These are phyloP conservation scores for Apiospora phragmitis DNA, from an alignment of 2,329 filamentous ascomycete genomes.

Conservation along the genomic window DNA sequence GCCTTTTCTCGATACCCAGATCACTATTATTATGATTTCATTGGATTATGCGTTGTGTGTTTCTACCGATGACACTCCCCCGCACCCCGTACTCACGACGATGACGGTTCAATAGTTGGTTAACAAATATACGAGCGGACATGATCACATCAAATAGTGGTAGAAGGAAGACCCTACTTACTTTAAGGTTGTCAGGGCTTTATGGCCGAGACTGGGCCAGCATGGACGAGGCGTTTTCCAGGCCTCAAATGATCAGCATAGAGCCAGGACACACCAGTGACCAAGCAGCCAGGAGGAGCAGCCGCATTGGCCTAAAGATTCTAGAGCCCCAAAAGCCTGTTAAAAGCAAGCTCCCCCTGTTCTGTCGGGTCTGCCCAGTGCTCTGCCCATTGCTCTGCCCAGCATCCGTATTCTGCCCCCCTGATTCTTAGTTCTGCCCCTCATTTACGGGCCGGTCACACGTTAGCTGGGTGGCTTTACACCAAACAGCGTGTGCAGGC, in stretches of 20 bases:
- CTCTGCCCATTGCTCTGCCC: no score
- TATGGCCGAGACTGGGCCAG: neutral
- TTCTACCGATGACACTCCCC: neutral
- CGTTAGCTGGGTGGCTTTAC: neutral
- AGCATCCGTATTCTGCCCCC: no score
- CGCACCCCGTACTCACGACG: neutral
- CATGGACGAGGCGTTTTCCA: neutral
- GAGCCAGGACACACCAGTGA: neutral
- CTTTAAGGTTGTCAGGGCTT: neutral
- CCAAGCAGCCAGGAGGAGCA: no score
- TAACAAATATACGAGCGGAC: neutral
- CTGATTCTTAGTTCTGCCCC: neutral
- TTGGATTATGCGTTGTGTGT: neutral
- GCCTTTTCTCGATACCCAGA: neutral
- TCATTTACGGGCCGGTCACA: neutral
- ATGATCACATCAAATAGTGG: neutral
- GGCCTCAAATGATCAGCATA: neutral
- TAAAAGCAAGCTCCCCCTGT: neutral
- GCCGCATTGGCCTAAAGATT: neutral
- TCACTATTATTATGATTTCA: neutral
- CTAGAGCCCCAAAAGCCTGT: neutral
- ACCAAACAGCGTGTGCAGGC: neutral
- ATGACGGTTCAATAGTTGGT: neutral
- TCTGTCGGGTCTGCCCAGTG: neutral
- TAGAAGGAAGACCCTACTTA: neutral